phyloP scores from a whole-genome alignment of 106 monocot species.

The Dendrobium chrysotoxum region DNA sequence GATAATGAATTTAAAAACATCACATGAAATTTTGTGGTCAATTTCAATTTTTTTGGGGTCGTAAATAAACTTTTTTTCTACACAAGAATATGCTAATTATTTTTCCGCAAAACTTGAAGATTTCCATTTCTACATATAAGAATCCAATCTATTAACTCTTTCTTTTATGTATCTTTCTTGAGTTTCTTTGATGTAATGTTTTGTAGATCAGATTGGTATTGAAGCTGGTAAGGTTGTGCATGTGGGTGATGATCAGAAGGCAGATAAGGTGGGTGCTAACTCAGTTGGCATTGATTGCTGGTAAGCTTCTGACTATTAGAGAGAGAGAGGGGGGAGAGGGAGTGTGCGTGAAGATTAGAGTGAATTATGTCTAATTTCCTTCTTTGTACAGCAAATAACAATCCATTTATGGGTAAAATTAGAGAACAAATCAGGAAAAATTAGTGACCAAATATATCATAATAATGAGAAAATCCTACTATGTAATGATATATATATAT shows the following conservation, averaged over 20 bases:
- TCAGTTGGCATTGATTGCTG: constrained; percentile 78
- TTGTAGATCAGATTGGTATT: constrained; percentile 60
- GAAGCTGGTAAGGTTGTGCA: constrained; percentile 60
- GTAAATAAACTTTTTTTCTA: background rate
- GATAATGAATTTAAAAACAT: background rate
- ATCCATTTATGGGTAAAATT: too few relatives aligned
- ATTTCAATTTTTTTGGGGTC: background rate
- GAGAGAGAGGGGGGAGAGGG: too few relatives aligned
- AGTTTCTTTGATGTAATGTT: background rate
- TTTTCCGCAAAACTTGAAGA: background rate
- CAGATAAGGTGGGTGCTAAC: constrained; percentile 77
- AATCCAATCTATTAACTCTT: background rate
- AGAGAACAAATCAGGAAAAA: too few relatives aligned
- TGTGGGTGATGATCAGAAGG: constrained; percentile 83
- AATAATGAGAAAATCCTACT: too few relatives aligned
- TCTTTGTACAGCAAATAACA: too few relatives aligned
- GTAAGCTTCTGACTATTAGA: constrained; percentile 24
- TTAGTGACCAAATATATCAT: too few relatives aligned
- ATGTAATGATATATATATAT: background rate
- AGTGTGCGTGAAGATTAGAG: too few relatives aligned
- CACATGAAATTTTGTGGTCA: background rate
- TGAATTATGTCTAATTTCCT: too few relatives aligned
- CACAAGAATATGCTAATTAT: background rate
- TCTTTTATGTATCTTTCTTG: background rate
- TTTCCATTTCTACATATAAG: background rate